Evolutionary conservation across 176 grass and related monocot species (phyloP).

Genomic region (Neostapfia colusana): DNA sequence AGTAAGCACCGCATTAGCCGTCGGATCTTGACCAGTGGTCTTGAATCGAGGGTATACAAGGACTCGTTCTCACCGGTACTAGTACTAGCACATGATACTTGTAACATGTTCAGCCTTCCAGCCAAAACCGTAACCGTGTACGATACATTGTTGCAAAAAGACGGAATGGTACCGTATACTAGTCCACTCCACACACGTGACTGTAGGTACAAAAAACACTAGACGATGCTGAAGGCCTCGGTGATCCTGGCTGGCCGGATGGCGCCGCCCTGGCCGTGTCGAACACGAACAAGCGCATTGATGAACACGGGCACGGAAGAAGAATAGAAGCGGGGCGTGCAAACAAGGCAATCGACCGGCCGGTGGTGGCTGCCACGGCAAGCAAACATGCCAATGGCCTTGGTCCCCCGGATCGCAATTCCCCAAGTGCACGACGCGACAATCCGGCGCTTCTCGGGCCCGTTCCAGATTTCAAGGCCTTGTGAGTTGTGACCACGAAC

Average conservation of each 20-base stretch:
- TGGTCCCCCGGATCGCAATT: not conserved
- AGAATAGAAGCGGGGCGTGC: conserved; percentile 25
- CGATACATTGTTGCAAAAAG: too few species aligned
- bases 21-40: not conserved
- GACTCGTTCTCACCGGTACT: not conserved
- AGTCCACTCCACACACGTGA: not conserved
- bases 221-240: not conserved
- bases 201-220: not conserved
- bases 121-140: not conserved
- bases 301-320: conserved; percentile 22
- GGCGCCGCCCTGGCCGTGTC: not conserved
- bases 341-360: not conserved
- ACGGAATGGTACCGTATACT: too few species aligned
- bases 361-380: not conserved
- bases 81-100: not conserved
- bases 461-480: not conserved
- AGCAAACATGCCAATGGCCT: not conserved
- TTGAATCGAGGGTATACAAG: not conserved
- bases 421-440: conserved; percentile 4
- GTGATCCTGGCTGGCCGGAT: conserved; percentile 33
- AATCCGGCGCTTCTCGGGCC: conserved; percentile 22
- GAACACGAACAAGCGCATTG: not conserved
- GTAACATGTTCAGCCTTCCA: not conserved
- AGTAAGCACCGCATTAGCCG: not conserved
- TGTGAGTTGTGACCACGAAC: conserved; percentile 11